Evolutionary conservation across 2,329 filamentous ascomycete genomes (phyloP).

Genomic region (Fonsecaea nubica): DNA sequence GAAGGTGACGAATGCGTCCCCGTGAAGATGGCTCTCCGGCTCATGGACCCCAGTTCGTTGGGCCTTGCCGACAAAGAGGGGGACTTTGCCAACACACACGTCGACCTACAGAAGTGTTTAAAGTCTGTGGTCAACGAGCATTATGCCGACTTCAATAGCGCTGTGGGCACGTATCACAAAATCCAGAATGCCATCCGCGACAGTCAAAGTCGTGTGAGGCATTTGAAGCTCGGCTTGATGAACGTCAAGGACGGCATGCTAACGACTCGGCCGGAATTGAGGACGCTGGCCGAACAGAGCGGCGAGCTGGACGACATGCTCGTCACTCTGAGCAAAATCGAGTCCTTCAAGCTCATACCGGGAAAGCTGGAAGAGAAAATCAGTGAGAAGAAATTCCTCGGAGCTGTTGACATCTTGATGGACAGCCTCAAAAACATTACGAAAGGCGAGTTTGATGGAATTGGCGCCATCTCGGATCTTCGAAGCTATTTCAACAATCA

Average conservation of each 20-base stretch:
- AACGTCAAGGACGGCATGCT: conserved; percentile 81
- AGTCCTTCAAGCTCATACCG: conserved; percentile 86
- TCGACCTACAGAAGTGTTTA: conserved; percentile 87
- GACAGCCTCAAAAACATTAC: conserved; percentile 82
- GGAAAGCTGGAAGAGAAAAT: conserved; percentile 93
- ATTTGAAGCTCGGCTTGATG: conserved; percentile 80
- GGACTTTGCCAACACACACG: conserved; percentile 82
- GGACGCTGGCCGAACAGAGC: conserved; percentile 84
- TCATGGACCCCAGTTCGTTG: conserved; percentile 92
- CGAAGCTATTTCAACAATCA: conserved; percentile 90
- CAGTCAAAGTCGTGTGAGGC: conserved; percentile 83
- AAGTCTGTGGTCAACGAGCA: conserved; percentile 98
- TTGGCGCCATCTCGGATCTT: conserved; percentile 85
- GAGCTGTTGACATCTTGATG: conserved; percentile 89
- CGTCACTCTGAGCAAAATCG: conserved; percentile 80
- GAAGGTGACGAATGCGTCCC: conserved; percentile 86
- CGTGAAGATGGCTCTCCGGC: conserved; percentile 90
- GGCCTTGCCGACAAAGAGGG: conserved; percentile 87
- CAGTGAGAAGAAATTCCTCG: conserved; percentile 93
- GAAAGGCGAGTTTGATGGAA: conserved; percentile 86
- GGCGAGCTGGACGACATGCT: conserved; percentile 90
- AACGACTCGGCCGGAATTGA: conserved; percentile 86
- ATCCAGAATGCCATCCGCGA: conserved; percentile 91
- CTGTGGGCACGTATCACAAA: conserved; percentile 98
- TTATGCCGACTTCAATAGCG: conserved; percentile 98